Conservation (phyloP, 768 basidiomycete genomes). For the Boletus rex-veris region DNA sequence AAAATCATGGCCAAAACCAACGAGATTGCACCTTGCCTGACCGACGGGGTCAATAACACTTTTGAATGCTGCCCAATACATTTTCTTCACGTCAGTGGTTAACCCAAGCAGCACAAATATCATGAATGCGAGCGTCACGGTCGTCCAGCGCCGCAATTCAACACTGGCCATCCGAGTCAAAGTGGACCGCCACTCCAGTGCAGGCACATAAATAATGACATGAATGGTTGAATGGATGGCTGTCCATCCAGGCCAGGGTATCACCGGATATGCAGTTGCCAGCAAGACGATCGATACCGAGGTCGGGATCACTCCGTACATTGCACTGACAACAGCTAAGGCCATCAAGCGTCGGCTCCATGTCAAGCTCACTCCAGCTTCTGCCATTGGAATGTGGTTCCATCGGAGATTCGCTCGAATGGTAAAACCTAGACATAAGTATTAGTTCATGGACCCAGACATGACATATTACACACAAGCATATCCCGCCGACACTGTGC, state of each 20-base stretch:
- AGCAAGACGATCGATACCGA: conserved; percentile 7
- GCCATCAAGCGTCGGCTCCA: conserved; percentile 17
- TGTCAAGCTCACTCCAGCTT: background rate
- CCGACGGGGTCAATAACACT: background rate
- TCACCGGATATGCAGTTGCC: conserved; percentile 6
- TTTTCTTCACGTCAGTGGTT: conserved; percentile 13
- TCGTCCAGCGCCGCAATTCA: conserved; percentile 22
- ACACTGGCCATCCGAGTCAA: background rate
- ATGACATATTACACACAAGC: conserved; percentile 12
- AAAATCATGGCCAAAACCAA: background rate
- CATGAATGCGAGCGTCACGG: conserved; percentile 6
- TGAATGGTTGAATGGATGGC: conserved; percentile 12
- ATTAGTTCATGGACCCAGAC: background rate
- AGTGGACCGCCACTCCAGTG: conserved; percentile 9
- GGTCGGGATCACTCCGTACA: conserved; percentile 14
- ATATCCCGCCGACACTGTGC: conserved; percentile 44
- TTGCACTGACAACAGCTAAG: conserved; percentile 2
- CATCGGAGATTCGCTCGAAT: conserved; percentile 2
- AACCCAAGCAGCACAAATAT: conserved; percentile 18
- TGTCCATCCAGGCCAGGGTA: conserved; percentile 22
- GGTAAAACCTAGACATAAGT: conserved; percentile 4
- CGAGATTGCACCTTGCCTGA: background rate
- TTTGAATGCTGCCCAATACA: conserved; percentile 8
- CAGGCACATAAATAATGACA: conserved; percentile 5
- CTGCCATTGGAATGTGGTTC: background rate